phyloP scores from a whole-genome alignment of 306 rosid genomes.

The Oemleria cerasiformis region DNA sequence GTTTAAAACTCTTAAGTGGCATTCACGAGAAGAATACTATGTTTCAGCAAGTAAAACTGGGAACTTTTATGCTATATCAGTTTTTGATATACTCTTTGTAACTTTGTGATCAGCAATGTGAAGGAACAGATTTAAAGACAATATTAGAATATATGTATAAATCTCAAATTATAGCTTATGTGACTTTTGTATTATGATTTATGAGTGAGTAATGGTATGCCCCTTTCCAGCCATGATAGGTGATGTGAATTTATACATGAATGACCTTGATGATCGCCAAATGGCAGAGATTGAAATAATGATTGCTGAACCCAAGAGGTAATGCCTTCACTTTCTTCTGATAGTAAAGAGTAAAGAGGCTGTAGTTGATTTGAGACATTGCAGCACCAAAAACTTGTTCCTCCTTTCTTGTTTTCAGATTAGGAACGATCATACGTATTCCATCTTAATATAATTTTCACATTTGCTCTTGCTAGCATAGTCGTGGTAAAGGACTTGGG shows the following conservation, averaged over 20 bases:
- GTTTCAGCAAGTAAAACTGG: background rate
- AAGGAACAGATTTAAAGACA: background rate
- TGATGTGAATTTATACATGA: conserved; percentile 92
- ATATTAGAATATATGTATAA: background rate
- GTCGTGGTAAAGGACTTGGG: conserved; percentile 85
- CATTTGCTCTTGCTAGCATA: conserved; percentile 53
- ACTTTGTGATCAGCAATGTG: background rate
- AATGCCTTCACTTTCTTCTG: conserved; percentile 26
- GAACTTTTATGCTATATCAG: background rate
- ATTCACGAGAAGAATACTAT: background rate
- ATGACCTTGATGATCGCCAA: conserved; percentile 65
- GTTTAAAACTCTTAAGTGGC: background rate
- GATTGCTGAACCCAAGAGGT: conserved; percentile 90
- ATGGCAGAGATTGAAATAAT: conserved; percentile 86
- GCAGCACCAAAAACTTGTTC: background rate
- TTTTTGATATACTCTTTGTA: background rate
- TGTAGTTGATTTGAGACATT: background rate
- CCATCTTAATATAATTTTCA: conserved; percentile 15
- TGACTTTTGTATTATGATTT: conserved; percentile 1
- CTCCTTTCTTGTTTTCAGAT: background rate
- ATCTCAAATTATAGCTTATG: background rate
- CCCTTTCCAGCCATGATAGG: conserved; percentile 79
- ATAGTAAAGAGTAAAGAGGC: conserved; percentile 17
- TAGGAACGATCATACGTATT: background rate
- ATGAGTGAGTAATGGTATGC: conserved; percentile 22